These are phyloP conservation scores for Teratosphaeria nubilosa DNA, from an alignment of 2,329 filamentous ascomycete species.

Conservation along the genomic window DNA sequence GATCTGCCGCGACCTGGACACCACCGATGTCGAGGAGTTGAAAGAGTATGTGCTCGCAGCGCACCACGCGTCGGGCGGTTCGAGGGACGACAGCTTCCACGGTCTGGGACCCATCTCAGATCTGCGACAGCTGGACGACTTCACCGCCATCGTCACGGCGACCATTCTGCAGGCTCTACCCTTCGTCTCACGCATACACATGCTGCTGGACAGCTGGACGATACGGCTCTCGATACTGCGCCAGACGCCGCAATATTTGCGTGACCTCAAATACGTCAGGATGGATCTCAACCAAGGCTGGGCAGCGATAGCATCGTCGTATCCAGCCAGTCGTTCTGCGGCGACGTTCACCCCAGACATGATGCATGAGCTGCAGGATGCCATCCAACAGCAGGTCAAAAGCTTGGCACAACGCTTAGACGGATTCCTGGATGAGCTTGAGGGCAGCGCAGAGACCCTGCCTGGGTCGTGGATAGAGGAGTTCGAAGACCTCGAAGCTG, in stretches of 20 bases:
- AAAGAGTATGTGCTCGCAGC: constrained; percentile 79
- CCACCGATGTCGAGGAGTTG: constrained; percentile 71
- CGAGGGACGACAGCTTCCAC: constrained; percentile 20
- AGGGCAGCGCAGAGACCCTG: constrained; percentile 72
- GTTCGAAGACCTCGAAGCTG: constrained; percentile 68
- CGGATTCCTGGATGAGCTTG: constrained; percentile 74
- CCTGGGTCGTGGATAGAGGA: constrained; percentile 81
- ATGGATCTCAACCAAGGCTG: constrained; percentile 56
- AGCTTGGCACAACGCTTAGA: constrained; percentile 66
- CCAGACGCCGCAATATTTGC: constrained; percentile 59
- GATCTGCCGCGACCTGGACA: constrained; percentile 59
- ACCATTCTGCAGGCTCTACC: constrained; percentile 86
- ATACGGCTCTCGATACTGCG: constrained; percentile 65
- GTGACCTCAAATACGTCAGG: constrained; percentile 54
- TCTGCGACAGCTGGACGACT: constrained; percentile 58
- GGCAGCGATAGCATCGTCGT: constrained; percentile 42
- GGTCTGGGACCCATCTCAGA: constrained; percentile 11
- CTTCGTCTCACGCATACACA: constrained; percentile 61
- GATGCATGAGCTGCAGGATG: constrained; percentile 32
- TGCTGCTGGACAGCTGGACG: constrained; percentile 68
- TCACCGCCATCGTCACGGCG: constrained; percentile 81
- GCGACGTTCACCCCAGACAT: constrained; percentile 12
- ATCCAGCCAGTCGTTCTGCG: constrained; percentile 7
- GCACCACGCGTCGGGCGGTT: constrained; percentile 49
- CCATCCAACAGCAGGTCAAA: constrained; percentile 59